Base-by-base conservation (phyloP, 169 alveolate genomes). In the Plasmodium gaboni region DNA sequence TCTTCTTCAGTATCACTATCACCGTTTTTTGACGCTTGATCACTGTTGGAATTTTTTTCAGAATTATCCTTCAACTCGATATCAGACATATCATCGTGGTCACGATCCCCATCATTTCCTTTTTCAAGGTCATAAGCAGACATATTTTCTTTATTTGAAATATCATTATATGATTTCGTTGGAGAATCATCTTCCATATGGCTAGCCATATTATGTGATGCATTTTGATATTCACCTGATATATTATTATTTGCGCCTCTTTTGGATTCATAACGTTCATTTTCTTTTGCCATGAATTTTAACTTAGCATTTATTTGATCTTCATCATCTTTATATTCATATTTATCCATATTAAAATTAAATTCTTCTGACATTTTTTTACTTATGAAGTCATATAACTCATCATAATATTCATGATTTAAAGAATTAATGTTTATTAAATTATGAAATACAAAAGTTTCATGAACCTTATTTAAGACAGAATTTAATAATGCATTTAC, bases 1-100 rank as follows among this genome's bases (percentile, higher is more conserved):
- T 73, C 92, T 53, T 73, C 48, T n/a, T 73, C 50, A 7, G 68
- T 48, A 42, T 92, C 83, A 55, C 88, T 92, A 67, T 91, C 80
- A 65, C 93, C 91, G 65, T 91, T 70, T 63, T 93, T 93, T 94
- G 44, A 38, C 53, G 86, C 80, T 88, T 72, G 32, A 61, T 17
- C 60, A 17, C 61, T 50, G 70, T 93, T 83, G 83, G 69, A 42
- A 74, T 69, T 72, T 85, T 70, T 67, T 10, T 46, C 12, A 22
- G 48, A 55, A 51, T 10, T 9, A 17, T 7, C 48, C 15, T 65
- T n/a, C 12, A 10, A 15, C 3, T 50, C 73, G 13, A 53, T 32
- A 55, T 53, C 32, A 19, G 51, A 17, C 32, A 28, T 46, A 0
- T 28, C 76, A 1, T 26, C 26, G 22, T 50, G 38, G 2, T 5